Percentiles rank a stretch among this genome's conserved stretches.
These are phyloP conservation scores for Plasmodium knowlesi DNA, from an alignment of 169 alveolate species.

Conservation along the genomic window DNA sequence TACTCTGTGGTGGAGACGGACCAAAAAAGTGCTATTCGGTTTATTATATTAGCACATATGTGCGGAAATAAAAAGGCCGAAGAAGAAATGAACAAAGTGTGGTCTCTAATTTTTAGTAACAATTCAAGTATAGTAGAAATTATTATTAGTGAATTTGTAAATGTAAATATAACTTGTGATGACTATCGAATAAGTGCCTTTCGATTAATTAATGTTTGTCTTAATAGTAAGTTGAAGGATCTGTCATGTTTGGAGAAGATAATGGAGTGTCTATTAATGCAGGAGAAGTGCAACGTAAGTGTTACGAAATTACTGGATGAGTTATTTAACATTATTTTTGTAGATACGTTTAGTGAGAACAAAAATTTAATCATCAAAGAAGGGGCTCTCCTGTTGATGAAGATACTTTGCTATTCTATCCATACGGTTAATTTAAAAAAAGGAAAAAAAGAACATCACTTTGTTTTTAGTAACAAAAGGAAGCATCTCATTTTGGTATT, in stretches of 20 bases:
- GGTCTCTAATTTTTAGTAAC: constrained; percentile 86
- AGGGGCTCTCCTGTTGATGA: constrained; percentile 67
- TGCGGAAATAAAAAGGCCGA: constrained; percentile 80
- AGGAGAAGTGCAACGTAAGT: constrained; percentile 33
- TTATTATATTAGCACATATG: constrained; percentile 79
- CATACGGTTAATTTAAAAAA: constrained; percentile 36
- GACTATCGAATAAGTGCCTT: constrained; percentile 71
- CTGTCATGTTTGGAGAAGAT: constrained; percentile 55
- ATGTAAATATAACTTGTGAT: constrained; percentile 56
- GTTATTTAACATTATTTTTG: constrained; percentile 59
- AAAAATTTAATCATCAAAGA: constrained; percentile 58
- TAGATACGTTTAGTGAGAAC: constrained; percentile 63
- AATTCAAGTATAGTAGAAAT: constrained; percentile 83
- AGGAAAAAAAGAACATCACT: constrained; percentile 57
- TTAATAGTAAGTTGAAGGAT: constrained; percentile 71
- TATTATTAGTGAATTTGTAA: constrained; percentile 79
- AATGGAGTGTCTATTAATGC: constrained; percentile 53
- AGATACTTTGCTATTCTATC: constrained; percentile 40
- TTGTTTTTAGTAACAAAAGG: constrained; percentile 45
- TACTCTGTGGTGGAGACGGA: constrained; percentile 84
- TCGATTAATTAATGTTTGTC: constrained; percentile 34
- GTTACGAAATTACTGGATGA: constrained; percentile 50
- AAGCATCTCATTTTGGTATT: constrained; percentile 45
- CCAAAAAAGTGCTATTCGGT: constrained; percentile 81
- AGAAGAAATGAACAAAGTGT: constrained; percentile 78